These are phyloP conservation scores for Apiotrichum gracile DNA, from an alignment of 1,284 basidiomycete species.

Conservation along the genomic window DNA sequence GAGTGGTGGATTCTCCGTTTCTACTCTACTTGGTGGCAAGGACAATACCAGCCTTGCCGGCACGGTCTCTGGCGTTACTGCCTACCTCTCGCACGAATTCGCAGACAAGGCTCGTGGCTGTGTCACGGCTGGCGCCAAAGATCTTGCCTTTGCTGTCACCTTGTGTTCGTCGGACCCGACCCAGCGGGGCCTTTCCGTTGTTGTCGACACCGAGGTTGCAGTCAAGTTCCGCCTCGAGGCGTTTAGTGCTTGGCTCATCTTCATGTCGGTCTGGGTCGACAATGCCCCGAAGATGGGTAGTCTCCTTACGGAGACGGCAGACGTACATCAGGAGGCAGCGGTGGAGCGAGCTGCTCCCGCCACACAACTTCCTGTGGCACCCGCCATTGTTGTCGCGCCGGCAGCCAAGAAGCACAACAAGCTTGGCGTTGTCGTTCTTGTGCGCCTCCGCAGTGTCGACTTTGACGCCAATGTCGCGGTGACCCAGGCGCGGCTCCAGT, in stretches of 20 bases:
- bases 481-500: constrained; percentile 55
- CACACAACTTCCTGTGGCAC: too few species aligned
- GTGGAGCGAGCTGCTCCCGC: background rate
- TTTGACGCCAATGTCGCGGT: constrained; percentile 68
- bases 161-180: constrained; percentile 14
- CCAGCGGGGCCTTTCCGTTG: constrained; percentile 53
- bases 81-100: constrained; percentile 66
- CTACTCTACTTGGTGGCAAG: constrained; percentile 63
- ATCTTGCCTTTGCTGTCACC: constrained; percentile 37
- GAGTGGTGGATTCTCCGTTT: constrained; percentile 79
- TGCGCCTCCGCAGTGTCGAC: constrained; percentile 65
- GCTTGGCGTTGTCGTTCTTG: constrained; percentile 49
- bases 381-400: background rate
- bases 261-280: constrained; percentile 41
- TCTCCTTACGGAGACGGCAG: background rate
- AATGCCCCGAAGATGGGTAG: constrained; percentile 32
- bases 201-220: constrained; percentile 36
- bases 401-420: constrained; percentile 2
- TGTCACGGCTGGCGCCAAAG: constrained; percentile 39
- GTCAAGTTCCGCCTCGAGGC: constrained; percentile 39
- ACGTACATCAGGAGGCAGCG: too few species aligned
- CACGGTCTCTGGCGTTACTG: constrained; percentile 68
- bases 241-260: constrained; percentile 41
- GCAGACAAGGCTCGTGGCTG: constrained; percentile 37
- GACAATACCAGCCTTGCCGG: constrained; percentile 64